Evolutionary conservation across 768 basidiomycete genomes (phyloP).

Genomic region (Dictyophora rubrovolvata): DNA sequence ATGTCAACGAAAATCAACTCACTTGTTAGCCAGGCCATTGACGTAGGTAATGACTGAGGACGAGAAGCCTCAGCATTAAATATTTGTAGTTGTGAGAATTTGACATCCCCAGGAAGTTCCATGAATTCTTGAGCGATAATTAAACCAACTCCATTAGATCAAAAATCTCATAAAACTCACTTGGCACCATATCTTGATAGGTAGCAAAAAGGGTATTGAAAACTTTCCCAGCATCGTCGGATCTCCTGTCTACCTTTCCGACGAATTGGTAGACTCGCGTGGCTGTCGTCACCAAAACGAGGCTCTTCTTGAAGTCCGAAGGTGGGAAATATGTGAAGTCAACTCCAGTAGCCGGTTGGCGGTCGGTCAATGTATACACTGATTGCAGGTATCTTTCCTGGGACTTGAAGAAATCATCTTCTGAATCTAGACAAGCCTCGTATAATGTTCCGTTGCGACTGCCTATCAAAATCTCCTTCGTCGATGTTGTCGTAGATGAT

Average conservation of each 20-base stretch:
- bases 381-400: slow-evolving; percentile 69
- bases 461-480: slow-evolving; percentile 79
- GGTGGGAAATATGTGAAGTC: slow-evolving; percentile 70
- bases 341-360: slow-evolving; percentile 76
- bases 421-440: slow-evolving; percentile 81
- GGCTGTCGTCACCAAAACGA: slow-evolving; percentile 77
- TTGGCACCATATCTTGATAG: slow-evolving; percentile 71
- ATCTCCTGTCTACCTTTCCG: slow-evolving; percentile 53
- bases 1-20: slow-evolving; percentile 1
- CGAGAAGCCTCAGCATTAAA: slow-evolving; percentile 65
- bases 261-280: slow-evolving; percentile 87
- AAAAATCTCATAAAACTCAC: slow-evolving; percentile 34
- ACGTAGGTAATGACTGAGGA: slow-evolving; percentile 56
- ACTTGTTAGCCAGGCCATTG: slow-evolving; percentile 91
- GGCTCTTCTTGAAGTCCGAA: slow-evolving; percentile 45
- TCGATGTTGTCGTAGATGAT: slow-evolving; percentile 59
- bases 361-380: slow-evolving; percentile 70
- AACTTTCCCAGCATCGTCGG: slow-evolving; percentile 64
- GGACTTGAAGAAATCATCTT: slow-evolving; percentile 87
- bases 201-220: slow-evolving; percentile 65
- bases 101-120: slow-evolving; percentile 74
- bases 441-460: slow-evolving; percentile 77
- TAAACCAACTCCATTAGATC: slow-evolving; percentile 10
- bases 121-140: slow-evolving; percentile 58
- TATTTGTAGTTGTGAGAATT: slow-evolving; percentile 72